phyloP scores from a whole-genome alignment of 495 filamentous ascomycete genomes.

The Penicillium crystallinum region DNA sequence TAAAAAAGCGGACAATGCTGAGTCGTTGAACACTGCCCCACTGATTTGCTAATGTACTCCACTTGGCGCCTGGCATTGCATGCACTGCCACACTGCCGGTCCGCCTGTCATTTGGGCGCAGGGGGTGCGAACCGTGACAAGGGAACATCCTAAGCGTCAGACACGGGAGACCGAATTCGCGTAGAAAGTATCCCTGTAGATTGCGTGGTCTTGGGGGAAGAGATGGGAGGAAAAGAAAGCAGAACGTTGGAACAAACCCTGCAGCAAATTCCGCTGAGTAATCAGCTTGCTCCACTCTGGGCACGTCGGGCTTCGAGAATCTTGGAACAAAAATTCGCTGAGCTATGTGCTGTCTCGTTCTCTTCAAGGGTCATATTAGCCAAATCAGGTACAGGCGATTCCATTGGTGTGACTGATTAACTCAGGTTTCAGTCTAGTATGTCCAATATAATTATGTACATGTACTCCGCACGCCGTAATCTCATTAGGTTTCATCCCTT shows the following conservation, averaged over 20 bases:
- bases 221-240: background rate
- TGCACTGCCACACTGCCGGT: constrained; percentile 43
- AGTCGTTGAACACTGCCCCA: constrained; percentile 22
- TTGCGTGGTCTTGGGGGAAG: background rate
- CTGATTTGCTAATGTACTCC: constrained; percentile 25
- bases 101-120: constrained; percentile 32
- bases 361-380: background rate
- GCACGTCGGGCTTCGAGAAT: constrained; percentile 2
- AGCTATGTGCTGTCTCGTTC: no score
- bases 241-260: constrained; percentile 9
- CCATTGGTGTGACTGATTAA: background rate
- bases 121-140: constrained; percentile 2
- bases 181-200: background rate
- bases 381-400: background rate
- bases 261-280: constrained; percentile 5
- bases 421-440: no score
- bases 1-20: constrained; percentile 17
- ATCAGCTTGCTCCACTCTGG: background rate
- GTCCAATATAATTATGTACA: background rate
- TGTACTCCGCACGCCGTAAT: background rate
- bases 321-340: no score
- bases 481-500: background rate
- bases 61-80: constrained; percentile 32
- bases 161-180: background rate
- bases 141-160: background rate